Conservation (phyloP, 768 basidiomycete species). For the Austroboletus festivus region DNA sequence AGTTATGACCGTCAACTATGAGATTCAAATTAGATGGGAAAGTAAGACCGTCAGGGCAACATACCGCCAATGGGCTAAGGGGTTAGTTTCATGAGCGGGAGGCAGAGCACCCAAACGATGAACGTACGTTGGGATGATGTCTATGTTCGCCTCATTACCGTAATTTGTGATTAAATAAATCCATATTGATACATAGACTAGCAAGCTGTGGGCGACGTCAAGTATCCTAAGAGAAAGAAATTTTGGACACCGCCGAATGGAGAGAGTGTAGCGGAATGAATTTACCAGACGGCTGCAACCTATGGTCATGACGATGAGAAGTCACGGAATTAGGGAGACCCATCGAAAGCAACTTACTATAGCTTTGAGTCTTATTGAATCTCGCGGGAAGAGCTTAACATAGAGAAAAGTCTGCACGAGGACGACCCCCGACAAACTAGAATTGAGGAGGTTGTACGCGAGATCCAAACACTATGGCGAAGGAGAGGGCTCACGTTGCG, state of each 20-base stretch:
- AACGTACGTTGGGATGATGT: constrained; percentile 44
- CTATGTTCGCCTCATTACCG: constrained; percentile 37
- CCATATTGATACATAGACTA: constrained; percentile 42
- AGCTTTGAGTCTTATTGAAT: constrained; percentile 19
- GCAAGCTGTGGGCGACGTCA: constrained; percentile 39
- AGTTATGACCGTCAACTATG: constrained; percentile 26
- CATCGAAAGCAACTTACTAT: constrained; percentile 15
- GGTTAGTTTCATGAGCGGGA: neutral
- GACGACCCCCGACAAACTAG: constrained; percentile 29
- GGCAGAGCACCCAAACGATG: neutral
- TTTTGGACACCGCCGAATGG: neutral
- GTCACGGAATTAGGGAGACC: neutral
- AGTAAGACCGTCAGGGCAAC: constrained; percentile 1
- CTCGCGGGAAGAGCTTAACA: constrained; percentile 28
- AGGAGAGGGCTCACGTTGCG: constrained; percentile 17
- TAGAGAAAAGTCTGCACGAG: constrained; percentile 29
- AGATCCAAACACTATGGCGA: neutral
- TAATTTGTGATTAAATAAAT: constrained; percentile 43
- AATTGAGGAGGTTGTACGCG: neutral
- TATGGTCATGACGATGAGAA: constrained; percentile 1
- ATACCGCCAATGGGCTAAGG: constrained; percentile 26
- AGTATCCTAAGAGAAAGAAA: constrained; percentile 20
- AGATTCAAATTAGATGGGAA: neutral
- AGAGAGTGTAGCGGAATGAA: neutral
- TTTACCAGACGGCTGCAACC: constrained; percentile 29